These are phyloP conservation scores for Hexamita inflata DNA, from an alignment of 208 protist genomes.

Conservation along the genomic window DNA sequence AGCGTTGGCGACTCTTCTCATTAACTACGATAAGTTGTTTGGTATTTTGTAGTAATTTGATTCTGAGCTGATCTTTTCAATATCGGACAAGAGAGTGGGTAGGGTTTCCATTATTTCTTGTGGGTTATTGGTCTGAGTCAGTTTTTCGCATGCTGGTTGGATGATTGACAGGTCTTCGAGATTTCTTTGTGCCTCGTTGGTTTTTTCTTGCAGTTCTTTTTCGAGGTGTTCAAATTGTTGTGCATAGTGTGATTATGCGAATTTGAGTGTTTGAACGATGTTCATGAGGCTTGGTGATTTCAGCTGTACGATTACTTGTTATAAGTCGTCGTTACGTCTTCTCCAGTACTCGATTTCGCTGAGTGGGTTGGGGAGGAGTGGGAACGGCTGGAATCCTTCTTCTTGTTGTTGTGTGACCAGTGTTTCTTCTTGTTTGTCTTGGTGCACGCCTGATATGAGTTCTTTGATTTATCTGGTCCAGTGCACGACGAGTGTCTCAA, in stretches of 20 bases:
- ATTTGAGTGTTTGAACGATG: constrained; percentile 18
- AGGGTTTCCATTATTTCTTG: neutral
- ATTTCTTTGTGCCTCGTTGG: neutral
- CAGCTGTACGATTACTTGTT: neutral
- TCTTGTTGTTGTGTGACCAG: too few species aligned
- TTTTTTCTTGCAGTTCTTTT: neutral
- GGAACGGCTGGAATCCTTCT: neutral
- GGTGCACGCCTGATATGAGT: constrained; percentile 16
- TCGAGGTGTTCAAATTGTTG: neutral
- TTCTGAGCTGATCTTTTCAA: neutral
- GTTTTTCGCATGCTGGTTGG: neutral
- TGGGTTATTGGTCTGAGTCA: neutral
- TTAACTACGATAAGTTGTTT: neutral
- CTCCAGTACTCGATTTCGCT: constrained; percentile 7
- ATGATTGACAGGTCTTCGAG: neutral
- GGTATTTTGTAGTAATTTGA: neutral
- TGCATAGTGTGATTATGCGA: constrained; percentile 15
- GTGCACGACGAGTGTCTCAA: constrained; percentile 21
- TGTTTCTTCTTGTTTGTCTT: too few species aligned
- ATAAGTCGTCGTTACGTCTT: neutral
- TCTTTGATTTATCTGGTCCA: constrained; percentile 24
- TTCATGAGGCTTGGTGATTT: neutral
- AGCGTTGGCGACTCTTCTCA: neutral
- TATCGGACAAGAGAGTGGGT: neutral
- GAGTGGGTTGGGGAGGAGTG: neutral